Percentiles rank a stretch among this genome's conserved stretches.
phyloP scores from a whole-genome alignment of 306 rosid genomes.

The Glycine latifolia region DNA sequence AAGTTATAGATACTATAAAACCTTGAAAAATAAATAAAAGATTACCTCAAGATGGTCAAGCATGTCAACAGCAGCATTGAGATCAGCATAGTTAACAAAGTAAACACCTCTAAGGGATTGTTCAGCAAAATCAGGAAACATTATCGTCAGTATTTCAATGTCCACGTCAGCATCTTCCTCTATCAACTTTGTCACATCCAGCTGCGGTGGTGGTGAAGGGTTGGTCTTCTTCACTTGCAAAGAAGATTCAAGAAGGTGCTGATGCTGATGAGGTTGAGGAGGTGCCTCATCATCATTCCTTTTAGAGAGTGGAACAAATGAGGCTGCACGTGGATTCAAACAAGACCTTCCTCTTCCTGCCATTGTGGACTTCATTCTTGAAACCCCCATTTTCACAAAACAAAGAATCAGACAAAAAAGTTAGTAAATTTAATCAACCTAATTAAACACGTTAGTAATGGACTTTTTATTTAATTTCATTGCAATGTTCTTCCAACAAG shows the following conservation, averaged over 20 bases:
- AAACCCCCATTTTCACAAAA: too few relatives aligned
- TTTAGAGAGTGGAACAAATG: not conserved
- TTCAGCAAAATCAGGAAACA: conserved; percentile 62
- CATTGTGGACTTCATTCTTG: too few relatives aligned
- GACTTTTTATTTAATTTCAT: too few relatives aligned
- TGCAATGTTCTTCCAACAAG: too few relatives aligned
- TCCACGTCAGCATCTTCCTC: conserved; percentile 32
- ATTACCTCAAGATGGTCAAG: conserved; percentile 60
- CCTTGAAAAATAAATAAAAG: not conserved
- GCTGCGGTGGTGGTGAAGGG: not conserved
- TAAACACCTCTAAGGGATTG: conserved; percentile 66
- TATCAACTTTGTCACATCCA: not conserved
- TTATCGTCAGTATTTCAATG: conserved; percentile 60
- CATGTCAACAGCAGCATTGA: conserved; percentile 65
- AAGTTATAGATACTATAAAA: not conserved
- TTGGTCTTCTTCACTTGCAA: not conserved
- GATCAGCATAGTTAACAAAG: conserved; percentile 54
- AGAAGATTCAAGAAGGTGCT: not conserved
- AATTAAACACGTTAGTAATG: too few relatives aligned
- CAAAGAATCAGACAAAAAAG: too few relatives aligned
- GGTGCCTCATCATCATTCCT: not conserved
- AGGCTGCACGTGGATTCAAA: too few relatives aligned
- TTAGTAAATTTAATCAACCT: too few relatives aligned
- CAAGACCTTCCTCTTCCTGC: too few relatives aligned
- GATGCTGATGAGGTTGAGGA: not conserved